Conservation (phyloP, 1,284 basidiomycete species). For the Trichosporon ovoides region DNA sequence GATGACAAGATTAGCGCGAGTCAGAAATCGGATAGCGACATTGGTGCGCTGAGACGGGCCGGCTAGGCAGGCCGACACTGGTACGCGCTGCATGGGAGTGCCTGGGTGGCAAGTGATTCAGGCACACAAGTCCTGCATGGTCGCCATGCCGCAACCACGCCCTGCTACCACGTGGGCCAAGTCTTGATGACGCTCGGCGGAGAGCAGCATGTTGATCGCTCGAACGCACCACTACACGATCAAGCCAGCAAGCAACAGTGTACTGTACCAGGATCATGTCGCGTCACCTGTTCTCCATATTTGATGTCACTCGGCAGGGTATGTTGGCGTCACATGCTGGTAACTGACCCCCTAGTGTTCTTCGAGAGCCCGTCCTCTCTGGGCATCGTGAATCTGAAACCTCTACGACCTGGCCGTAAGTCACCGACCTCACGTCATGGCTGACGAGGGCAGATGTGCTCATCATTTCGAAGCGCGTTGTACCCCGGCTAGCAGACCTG, state of each 20-base stretch:
- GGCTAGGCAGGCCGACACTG: no score
- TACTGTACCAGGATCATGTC: background rate
- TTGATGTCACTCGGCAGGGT: slow-evolving; percentile 72
- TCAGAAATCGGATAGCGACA: no score
- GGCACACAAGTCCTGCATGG: no score
- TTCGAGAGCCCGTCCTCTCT: slow-evolving; percentile 64
- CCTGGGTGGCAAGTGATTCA: no score
- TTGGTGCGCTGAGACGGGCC: no score
- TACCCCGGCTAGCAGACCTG: slow-evolving; percentile 70
- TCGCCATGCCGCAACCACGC: no score
- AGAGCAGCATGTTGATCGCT: no score
- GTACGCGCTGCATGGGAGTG: no score
- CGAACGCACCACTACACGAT: background rate
- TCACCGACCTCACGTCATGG: slow-evolving; percentile 18
- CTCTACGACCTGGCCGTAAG: slow-evolving; percentile 86
- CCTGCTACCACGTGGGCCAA: no score
- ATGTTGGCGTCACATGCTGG: background rate
- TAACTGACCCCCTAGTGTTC: slow-evolving; percentile 54
- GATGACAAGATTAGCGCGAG: no score
- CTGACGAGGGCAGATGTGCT: slow-evolving; percentile 65
- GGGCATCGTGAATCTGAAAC: slow-evolving; percentile 88
- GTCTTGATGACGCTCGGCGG: no score
- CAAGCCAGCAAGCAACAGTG: background rate
- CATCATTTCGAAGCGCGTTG: slow-evolving; percentile 70
- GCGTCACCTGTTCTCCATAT: slow-evolving; percentile 63